Conservation (phyloP, 1,139 yeast genomes). For the Yamadazyma taylorii region DNA sequence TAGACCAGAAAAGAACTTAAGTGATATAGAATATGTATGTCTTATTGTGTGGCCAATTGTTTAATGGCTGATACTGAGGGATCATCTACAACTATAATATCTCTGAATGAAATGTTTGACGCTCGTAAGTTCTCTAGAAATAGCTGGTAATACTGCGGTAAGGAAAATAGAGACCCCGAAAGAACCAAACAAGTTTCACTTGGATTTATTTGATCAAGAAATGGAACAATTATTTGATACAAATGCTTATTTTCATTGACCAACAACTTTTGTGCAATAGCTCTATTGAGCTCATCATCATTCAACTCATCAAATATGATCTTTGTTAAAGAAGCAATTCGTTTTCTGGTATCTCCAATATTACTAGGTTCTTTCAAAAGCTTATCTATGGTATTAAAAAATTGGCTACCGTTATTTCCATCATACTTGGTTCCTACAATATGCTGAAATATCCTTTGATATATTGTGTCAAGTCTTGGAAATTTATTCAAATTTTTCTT, state of each 20-base stretch:
- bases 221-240: slow-evolving; percentile 4
- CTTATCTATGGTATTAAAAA: neutral
- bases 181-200: slow-evolving; percentile 5
- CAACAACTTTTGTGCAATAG: slow-evolving; percentile 4
- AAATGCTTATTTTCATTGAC: slow-evolving; percentile 2
- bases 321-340: slow-evolving; percentile 6
- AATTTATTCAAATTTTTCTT: neutral
- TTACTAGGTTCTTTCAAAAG: neutral
- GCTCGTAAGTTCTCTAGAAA: neutral
- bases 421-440: neutral
- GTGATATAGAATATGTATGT: neutral
- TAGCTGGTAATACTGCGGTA: slow-evolving; percentile 1
- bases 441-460: slow-evolving; percentile 2
- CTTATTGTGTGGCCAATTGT: neutral
- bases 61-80: slow-evolving; percentile 2
- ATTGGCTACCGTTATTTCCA: neutral
- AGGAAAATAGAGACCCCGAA: slow-evolving; percentile 7
- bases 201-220: slow-evolving; percentile 2
- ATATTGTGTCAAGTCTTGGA: slow-evolving; percentile 1
- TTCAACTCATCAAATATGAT: slow-evolving; percentile 6
- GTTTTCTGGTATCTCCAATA: slow-evolving; percentile 1
- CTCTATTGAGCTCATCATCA: slow-evolving; percentile 5
- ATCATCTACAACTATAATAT: neutral
- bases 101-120: neutral
- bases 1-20: neutral